phyloP scores from a whole-genome alignment of 2,329 filamentous ascomycete genomes.

The Chlorencoelia australis region DNA sequence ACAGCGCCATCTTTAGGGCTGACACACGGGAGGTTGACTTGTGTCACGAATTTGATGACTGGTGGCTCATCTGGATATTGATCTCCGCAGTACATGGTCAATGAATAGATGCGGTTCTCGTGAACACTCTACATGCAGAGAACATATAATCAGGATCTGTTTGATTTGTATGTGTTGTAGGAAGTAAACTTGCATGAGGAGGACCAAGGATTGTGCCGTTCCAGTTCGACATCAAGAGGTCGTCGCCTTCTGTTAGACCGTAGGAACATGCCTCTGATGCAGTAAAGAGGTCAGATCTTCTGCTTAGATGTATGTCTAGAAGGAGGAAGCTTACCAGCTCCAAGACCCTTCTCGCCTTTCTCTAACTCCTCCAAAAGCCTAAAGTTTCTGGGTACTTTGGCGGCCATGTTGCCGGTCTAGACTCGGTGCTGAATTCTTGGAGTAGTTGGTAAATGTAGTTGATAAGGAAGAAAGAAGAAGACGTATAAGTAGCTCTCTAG shows the following conservation, averaged over 20 bases:
- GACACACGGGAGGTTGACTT: conserved; percentile 94
- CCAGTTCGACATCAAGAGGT: conserved; percentile 97
- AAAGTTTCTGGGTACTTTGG: conserved; percentile 91
- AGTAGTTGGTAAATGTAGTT: no score
- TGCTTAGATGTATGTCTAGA: no score
- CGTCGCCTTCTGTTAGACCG: conserved; percentile 85
- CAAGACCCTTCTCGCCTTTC: conserved; percentile 96
- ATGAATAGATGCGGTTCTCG: conserved; percentile 97
- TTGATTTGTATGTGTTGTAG: no score
- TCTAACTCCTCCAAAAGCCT: conserved; percentile 93
- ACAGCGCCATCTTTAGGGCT: conserved; percentile 68
- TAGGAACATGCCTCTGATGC: conserved; percentile 86
- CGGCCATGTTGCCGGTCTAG: conserved; percentile 28
- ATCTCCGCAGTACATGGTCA: conserved; percentile 90
- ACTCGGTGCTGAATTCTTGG: not conserved
- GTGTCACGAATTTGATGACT: conserved; percentile 82
- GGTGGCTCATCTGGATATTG: conserved; percentile 86
- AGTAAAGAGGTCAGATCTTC: not conserved
- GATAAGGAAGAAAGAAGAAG: no score
- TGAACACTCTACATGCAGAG: conserved; percentile 65
- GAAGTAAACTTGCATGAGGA: conserved; percentile 63
- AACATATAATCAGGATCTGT: not conserved
- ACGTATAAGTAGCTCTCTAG: no score
- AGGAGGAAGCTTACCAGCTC: conserved; percentile 59
- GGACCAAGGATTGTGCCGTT: conserved; percentile 95